Evolutionary conservation across 805 yeast genomes (phyloP).

Genomic region (Metschnikowia bowlesiae): DNA sequence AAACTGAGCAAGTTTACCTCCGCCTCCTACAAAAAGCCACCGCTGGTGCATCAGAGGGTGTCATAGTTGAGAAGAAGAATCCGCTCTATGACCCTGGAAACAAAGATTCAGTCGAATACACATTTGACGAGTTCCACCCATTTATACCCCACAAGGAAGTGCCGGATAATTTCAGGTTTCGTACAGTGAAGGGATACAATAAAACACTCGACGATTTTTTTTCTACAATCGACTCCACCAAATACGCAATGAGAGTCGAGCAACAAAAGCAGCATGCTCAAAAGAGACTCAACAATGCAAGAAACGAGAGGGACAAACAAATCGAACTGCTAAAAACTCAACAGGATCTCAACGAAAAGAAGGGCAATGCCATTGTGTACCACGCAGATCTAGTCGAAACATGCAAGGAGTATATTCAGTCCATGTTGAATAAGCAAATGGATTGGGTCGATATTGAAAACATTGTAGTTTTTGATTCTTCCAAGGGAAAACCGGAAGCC

Average conservation of each 20-base stretch:
- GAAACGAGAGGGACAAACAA: constrained; percentile 65
- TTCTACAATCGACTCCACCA: constrained; percentile 79
- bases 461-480: constrained; percentile 63
- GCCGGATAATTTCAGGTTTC: constrained; percentile 29
- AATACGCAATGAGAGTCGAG: constrained; percentile 67
- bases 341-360: constrained; percentile 58
- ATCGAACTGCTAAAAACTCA: constrained; percentile 60
- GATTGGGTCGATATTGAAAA: constrained; percentile 91
- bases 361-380: constrained; percentile 69
- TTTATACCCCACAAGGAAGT: constrained; percentile 46
- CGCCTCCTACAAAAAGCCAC: constrained; percentile 28
- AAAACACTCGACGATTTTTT: constrained; percentile 78
- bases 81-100: constrained; percentile 41
- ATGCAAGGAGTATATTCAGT: constrained; percentile 64
- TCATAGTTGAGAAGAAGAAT: constrained; percentile 59
- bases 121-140: constrained; percentile 69
- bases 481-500: constrained; percentile 62
- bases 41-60: constrained; percentile 46
- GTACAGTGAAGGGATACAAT: constrained; percentile 63
- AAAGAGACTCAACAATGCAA: constrained; percentile 70
- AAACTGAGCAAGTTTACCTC: constrained; percentile 43
- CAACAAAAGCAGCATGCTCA: constrained; percentile 73
- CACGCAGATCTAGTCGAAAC: constrained; percentile 69
- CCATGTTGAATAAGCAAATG: constrained; percentile 73
- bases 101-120: constrained; percentile 42